A percentile compares a stretch with the other conserved stretches of the same genome.
These are phyloP conservation scores for Diaporthe destruens DNA, from an alignment of 2,329 filamentous ascomycete genomes.

Conservation along the genomic window DNA sequence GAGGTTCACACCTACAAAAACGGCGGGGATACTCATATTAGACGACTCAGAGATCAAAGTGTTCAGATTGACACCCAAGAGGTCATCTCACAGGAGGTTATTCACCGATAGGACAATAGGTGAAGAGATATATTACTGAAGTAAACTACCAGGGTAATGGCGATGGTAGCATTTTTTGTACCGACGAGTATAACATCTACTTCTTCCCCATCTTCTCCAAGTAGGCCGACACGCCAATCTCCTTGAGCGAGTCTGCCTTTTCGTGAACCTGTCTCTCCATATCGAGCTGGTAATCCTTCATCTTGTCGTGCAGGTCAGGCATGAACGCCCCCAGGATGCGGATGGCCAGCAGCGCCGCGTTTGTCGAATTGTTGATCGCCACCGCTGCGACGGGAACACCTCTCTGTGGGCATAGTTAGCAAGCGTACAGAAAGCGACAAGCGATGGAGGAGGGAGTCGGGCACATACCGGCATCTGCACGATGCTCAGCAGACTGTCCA, in stretches of 20 bases:
- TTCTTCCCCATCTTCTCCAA: slow-evolving; percentile 54
- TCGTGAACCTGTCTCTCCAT: slow-evolving; percentile 74
- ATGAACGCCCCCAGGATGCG: slow-evolving; percentile 74
- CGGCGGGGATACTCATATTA: no score
- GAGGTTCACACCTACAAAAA: no score
- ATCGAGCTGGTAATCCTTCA: slow-evolving; percentile 71
- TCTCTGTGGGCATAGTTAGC: slow-evolving; percentile 57
- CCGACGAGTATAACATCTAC: slow-evolving; percentile 37
- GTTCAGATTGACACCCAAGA: no score
- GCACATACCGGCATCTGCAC: slow-evolving; percentile 79
- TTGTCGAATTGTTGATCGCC: slow-evolving; percentile 84
- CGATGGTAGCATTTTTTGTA: no score
- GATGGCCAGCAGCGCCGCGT: slow-evolving; percentile 79
- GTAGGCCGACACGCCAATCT: slow-evolving; percentile 69
- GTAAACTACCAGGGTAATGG: no score
- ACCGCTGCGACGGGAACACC: slow-evolving; percentile 82
- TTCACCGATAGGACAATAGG: no score
- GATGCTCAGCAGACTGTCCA: slow-evolving; percentile 79
- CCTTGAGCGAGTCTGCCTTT: slow-evolving; percentile 70
- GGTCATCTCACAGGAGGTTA: no score
- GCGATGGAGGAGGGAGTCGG: slow-evolving; percentile 49
- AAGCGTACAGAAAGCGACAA: slow-evolving; percentile 46
- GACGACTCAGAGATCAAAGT: no score
- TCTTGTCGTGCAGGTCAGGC: slow-evolving; percentile 65
- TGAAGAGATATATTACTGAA: no score